Evolutionary conservation across 176 grass and related monocot genomes (phyloP), one percentile per base, ranked within the genome.

Genomic region (Musa itinerans): DNA sequence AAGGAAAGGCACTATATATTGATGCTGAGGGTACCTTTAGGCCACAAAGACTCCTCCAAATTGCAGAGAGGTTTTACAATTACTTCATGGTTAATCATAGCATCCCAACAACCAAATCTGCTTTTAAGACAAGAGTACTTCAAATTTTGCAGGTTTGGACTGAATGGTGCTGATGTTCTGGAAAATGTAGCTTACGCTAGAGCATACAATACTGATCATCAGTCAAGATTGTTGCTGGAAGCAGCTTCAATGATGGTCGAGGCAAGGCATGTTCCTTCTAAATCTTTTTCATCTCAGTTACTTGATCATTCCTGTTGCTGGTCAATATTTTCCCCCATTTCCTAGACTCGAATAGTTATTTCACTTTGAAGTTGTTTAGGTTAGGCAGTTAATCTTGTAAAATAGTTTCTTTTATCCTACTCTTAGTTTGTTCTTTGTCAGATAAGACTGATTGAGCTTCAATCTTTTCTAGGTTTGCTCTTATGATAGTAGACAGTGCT

Each of bases 201-300:
- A 81, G 89, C 89, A 71, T 96, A 96, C 82, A 92, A 96, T 86
- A 96, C 87, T 26, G 92, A 96, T 80, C 89, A 96, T 82, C 87
- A 92, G 69, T 96, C 87, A 58, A 90, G 88, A 83, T 85, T 97
- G 59, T 85, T 97, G 76, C 80, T 97, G 17, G 84, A 97, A 81
- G 94, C 88, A 74, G 94, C 88, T 70, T 97, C 94, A 54, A 96
- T 96, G 93, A 92, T 96, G 93, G 84, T 93, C 52, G 90, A 97
- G 75, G 79, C 94, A 66, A 89, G 90, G 90, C 49, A 79, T 70
- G 82, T 75, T 51, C 56, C 22, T 29, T 74, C 34, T 54, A 17
- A 74, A 27, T 56, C 15, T 20, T 69, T 50, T 14, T 50, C 51
- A 8, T 70, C 34, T 65, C 15, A 5, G 15, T 50, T 8, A 70